Evolutionary conservation across 2,329 filamentous ascomycete genomes (phyloP), one percentile per base, ranked within the genome.

Genomic region (Scolecobasidium constrictum): DNA sequence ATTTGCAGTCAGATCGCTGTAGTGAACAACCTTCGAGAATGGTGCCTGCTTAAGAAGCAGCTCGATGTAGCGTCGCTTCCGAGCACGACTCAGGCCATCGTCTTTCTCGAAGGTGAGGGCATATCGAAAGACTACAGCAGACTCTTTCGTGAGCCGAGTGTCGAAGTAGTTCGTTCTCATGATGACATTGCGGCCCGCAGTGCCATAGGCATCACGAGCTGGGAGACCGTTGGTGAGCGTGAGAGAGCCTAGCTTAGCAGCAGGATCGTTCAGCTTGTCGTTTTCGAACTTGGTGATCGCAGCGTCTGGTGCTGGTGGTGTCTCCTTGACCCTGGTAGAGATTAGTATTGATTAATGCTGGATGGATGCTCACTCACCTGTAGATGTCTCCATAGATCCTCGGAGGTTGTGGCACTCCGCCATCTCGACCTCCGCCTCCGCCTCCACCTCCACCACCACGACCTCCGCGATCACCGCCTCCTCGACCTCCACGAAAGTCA

Each of bases 111-210:
- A 20, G n/a, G 26, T 31, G 6, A 41, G 2, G 58, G 40, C 1
- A 50, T 61, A 62, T 1, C 54, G 52, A 41, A 57, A 56, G 0
- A 60, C 35, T 2, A 47, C 36, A 13, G 38, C 21, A 2, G 28
- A 26, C 3, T 15, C 17, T 5, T 49, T 47, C 3, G 55, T 44
- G 1, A 48, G 16, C 0, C 47, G 43, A n/a, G 62, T 17, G 4
- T 56, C 45, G 41, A 62, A 56, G 45, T 58, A 62, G 33, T 63
- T 47, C 9, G 44, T 59, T 57, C 1, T 48, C 53, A 17, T 57
- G 54, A 3, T 55, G 49, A 49, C 9, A 5, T 19, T 2, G 42
- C 41, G n/a, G 51, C 48, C 4, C 49, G 49, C 4, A 56, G 36
- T 2, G 53, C 56, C 5, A 46, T 47, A 5, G 43, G 46, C 46